These are phyloP conservation scores for Paratinospora sagittata DNA, from an alignment of 164 flowering plant genomes.

Conservation along the genomic window DNA sequence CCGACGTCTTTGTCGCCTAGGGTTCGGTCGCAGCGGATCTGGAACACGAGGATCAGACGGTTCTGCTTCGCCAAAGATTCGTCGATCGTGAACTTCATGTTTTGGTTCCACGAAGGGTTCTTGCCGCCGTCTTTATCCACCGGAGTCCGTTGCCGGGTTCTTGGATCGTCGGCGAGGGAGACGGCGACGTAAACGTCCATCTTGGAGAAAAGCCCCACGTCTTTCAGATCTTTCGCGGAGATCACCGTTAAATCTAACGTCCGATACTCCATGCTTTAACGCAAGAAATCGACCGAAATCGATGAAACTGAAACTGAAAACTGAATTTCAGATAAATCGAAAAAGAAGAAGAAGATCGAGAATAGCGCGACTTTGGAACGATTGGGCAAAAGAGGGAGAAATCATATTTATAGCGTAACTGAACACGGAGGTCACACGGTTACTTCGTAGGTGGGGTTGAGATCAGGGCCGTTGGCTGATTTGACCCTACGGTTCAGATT, in stretches of 20 bases:
- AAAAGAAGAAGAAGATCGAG: background rate
- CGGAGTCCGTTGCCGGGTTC: slow-evolving; percentile 22
- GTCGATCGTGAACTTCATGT: slow-evolving; percentile 41
- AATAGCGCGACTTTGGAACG: background rate
- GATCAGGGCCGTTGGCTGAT: background rate
- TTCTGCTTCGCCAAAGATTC: slow-evolving; percentile 27
- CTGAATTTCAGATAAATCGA: too few species aligned
- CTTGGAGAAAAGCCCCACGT: slow-evolving; percentile 29
- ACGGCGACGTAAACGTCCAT: slow-evolving; percentile 35
- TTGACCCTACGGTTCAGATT: background rate
- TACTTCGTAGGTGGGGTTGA: background rate
- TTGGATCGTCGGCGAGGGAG: slow-evolving; percentile 22
- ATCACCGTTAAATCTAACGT: slow-evolving; percentile 30
- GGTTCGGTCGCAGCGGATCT: slow-evolving; percentile 32
- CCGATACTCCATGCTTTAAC: slow-evolving; percentile 35
- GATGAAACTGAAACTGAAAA: background rate
- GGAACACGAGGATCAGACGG: slow-evolving; percentile 33
- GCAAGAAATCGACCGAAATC: background rate
- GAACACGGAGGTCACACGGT: background rate
- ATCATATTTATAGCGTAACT: background rate
- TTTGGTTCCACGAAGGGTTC: slow-evolving; percentile 50
- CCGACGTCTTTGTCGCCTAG: slow-evolving; percentile 58
- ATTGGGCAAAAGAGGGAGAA: background rate
- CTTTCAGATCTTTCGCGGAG: slow-evolving; percentile 33
- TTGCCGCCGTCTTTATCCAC: slow-evolving; percentile 36